Evolutionary conservation across 139 green algal species (phyloP).

Genomic region (Tetradesmus lagerheimii): DNA sequence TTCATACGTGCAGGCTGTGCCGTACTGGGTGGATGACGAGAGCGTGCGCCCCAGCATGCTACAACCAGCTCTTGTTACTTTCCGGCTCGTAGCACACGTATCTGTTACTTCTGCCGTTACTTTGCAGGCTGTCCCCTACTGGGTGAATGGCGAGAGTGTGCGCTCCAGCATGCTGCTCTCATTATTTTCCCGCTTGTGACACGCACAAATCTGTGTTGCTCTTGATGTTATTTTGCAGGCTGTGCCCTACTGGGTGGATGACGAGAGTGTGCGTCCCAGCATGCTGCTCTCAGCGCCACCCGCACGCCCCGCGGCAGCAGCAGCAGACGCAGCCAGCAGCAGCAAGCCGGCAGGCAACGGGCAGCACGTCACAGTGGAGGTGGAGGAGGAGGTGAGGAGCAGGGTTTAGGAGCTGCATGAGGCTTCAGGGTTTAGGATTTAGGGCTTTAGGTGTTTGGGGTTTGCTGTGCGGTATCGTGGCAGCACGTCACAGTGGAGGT

Average conservation of each 20-base stretch:
- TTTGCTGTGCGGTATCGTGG: too few species aligned
- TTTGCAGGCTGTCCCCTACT: slow-evolving; percentile 90
- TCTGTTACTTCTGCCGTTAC: not conserved
- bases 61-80: slow-evolving; percentile 18
- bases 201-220: not conserved
- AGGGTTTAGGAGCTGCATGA: not conserved
- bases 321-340: not conserved
- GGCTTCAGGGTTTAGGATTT: not conserved
- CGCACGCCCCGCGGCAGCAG: not conserved
- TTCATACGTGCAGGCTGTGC: slow-evolving; percentile 73
- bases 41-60: slow-evolving; percentile 71
- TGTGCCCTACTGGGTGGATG: slow-evolving; percentile 97
- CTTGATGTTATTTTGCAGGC: slow-evolving; percentile 61
- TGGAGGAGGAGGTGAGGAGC: not conserved
- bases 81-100: not conserved
- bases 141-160: slow-evolving; percentile 89
- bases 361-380: not conserved
- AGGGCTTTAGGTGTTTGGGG: not conserved
- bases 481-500: too few species aligned
- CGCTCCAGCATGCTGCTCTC: slow-evolving; percentile 67
- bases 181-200: not conserved
- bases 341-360: not conserved
- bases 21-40: slow-evolving; percentile 97
- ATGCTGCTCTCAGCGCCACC: slow-evolving; percentile 71
- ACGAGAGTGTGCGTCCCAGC: slow-evolving; percentile 75